Evolutionary conservation across 1,139 yeast species (phyloP).

Genomic region (Saccharomyces hybrid): DNA sequence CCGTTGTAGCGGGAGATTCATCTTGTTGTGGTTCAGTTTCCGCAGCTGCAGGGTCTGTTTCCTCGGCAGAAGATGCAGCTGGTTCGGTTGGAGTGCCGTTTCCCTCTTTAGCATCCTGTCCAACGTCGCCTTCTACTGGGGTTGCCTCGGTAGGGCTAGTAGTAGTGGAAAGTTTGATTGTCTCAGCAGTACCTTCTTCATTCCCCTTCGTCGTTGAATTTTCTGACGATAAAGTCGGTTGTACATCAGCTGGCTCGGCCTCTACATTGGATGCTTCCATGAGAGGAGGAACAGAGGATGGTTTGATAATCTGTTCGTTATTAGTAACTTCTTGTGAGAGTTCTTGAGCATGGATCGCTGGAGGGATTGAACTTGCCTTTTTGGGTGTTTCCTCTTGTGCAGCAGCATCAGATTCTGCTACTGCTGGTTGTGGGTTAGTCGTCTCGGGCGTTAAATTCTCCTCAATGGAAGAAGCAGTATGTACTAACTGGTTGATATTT

Average conservation of each 20-base stretch:
- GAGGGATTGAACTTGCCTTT: neutral
- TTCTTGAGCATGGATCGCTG: neutral
- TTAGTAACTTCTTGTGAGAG: neutral
- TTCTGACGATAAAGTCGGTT: neutral
- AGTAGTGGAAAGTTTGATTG: neutral
- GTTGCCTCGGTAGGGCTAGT: neutral
- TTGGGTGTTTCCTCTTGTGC: neutral
- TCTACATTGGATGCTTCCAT: neutral
- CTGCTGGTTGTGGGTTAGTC: neutral
- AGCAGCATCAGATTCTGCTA: neutral
- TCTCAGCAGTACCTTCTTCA: neutral
- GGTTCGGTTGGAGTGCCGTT: slow-evolving; percentile 2
- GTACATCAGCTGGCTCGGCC: neutral
- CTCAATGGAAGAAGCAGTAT: slow-evolving; percentile 2
- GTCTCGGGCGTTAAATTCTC: neutral
- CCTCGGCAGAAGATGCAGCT: slow-evolving; percentile 10
- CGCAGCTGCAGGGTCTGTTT: slow-evolving; percentile 7
- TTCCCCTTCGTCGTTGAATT: neutral
- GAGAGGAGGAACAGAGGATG: neutral
- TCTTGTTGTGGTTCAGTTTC: slow-evolving; percentile 12
- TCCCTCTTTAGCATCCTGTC: neutral
- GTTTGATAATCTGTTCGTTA: neutral
- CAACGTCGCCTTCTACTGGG: neutral
- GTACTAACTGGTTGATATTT: slow-evolving; percentile 4
- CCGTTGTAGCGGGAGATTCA: neutral